These are phyloP conservation scores for Microbotryum violaceum DNA, from an alignment of 1,284 basidiomycete genomes.

Conservation along the genomic window DNA sequence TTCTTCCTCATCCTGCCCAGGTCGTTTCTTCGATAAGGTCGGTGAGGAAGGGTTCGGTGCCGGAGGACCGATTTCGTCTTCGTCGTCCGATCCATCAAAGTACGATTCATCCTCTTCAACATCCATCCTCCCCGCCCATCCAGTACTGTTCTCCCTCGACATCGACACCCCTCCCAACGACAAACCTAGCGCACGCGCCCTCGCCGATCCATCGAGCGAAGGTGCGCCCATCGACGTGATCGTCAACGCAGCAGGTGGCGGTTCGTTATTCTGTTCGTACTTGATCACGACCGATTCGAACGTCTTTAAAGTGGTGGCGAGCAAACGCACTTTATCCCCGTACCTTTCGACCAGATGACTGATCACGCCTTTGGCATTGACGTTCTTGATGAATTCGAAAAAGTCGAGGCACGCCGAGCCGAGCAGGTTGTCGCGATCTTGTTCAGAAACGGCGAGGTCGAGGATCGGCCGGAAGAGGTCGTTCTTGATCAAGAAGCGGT, in stretches of 20 bases:
- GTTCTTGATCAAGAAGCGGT: constrained; percentile 74
- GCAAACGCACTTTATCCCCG: constrained; percentile 55
- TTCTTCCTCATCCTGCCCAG: not conserved
- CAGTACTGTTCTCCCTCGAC: constrained; percentile 36
- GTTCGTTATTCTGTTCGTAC: constrained; percentile 88
- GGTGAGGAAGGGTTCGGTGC: constrained; percentile 1
- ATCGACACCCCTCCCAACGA: constrained; percentile 38
- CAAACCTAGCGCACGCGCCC: not conserved
- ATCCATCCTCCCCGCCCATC: constrained; percentile 51
- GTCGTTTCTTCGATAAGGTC: not conserved
- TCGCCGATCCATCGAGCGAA: not conserved
- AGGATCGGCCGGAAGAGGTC: constrained; percentile 76
- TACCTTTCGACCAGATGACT: constrained; percentile 74
- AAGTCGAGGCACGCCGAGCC: constrained; percentile 92
- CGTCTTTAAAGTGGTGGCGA: constrained; percentile 57
- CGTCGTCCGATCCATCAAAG: constrained; percentile 74
- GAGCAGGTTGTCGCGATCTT: constrained; percentile 79
- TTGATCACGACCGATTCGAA: constrained; percentile 67
- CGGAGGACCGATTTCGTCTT: constrained; percentile 48
- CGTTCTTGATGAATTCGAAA: constrained; percentile 81
- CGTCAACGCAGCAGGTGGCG: constrained; percentile 48
- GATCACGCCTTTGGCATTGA: constrained; percentile 60
- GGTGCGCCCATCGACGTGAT: not conserved
- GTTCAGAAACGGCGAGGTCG: constrained; percentile 71
- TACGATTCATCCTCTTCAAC: constrained; percentile 72